Conservation (phyloP, 148 eudicot species). For the Euryodendron excelsum region DNA sequence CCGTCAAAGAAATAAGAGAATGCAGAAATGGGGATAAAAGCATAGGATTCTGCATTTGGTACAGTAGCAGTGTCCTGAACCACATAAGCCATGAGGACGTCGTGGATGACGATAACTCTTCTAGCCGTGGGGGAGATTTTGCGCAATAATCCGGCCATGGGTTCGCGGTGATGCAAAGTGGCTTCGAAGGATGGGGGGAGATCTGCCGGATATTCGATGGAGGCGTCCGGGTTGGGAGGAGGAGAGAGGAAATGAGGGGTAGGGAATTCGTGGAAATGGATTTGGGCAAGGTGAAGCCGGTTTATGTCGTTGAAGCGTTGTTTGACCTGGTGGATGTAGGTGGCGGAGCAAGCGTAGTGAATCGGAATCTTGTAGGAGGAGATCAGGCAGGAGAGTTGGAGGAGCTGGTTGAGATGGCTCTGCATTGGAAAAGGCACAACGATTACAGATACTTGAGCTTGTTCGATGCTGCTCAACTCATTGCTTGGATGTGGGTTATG, state of each 20-base stretch:
- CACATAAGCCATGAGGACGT: conserved; percentile 17
- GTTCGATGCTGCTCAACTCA: not conserved
- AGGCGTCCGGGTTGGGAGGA: conserved; percentile 16
- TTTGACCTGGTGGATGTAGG: conserved; percentile 42
- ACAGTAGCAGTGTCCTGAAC: conserved; percentile 34
- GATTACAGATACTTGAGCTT: conserved; percentile 31
- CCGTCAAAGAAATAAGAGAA: not conserved
- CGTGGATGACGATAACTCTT: conserved; percentile 31
- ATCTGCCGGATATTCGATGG: conserved; percentile 11
- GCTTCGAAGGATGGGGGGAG: conserved; percentile 16
- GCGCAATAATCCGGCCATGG: conserved; percentile 4
- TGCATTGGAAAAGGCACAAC: conserved; percentile 54
- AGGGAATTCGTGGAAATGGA: conserved; percentile 21
- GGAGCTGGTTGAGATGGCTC: conserved; percentile 54
- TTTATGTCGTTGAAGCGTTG: conserved; percentile 20
- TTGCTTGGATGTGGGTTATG: no score
- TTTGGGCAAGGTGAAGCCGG: conserved; percentile 8
- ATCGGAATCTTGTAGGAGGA: conserved; percentile 33
- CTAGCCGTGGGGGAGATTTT: not conserved
- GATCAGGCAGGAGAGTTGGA: conserved; percentile 40
- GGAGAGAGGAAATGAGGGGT: conserved; percentile 16
- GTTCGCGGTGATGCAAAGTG: conserved; percentile 10
- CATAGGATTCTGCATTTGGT: conserved; percentile 35
- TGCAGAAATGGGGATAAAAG: conserved; percentile 34
- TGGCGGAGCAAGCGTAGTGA: conserved; percentile 31